Conservation (phyloP, 352 stramenopile species). For the Phytophthora agathidicida region DNA sequence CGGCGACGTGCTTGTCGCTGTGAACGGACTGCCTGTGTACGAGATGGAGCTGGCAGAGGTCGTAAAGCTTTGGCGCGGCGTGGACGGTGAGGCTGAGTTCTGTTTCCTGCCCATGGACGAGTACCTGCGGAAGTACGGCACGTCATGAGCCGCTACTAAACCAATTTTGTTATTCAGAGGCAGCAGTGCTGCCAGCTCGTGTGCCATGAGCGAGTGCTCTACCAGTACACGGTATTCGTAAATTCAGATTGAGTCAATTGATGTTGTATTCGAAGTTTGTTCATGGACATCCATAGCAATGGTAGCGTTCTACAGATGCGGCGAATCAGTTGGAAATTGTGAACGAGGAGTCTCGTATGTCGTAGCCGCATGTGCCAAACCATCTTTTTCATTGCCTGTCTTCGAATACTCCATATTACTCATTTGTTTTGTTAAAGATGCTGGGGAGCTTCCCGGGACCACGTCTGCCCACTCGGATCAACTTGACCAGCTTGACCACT, state of each 20-base stretch:
- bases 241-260: slow-evolving; percentile 20
- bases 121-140: slow-evolving; percentile 70
- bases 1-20: slow-evolving; percentile 77
- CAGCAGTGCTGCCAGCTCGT: slow-evolving; percentile 15
- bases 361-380: too few relatives aligned
- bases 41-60: slow-evolving; percentile 82
- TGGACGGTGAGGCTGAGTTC: slow-evolving; percentile 79
- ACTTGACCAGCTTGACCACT: too few relatives aligned
- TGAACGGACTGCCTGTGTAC: slow-evolving; percentile 84
- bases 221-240: too few relatives aligned
- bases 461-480: too few relatives aligned
- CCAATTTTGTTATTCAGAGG: slow-evolving; percentile 34
- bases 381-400: too few relatives aligned
- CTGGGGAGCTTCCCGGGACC: too few relatives aligned
- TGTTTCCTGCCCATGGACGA: slow-evolving; percentile 81
- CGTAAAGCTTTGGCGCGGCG: slow-evolving; percentile 69
- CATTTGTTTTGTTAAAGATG: too few relatives aligned
- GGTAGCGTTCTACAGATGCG: neutral
- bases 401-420: too few relatives aligned
- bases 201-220: slow-evolving; percentile 13
- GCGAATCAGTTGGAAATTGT: slow-evolving; percentile 9
- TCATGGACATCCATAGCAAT: neutral
- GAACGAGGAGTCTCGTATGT: too few relatives aligned
- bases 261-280: neutral
- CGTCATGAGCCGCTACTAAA: slow-evolving; percentile 30